Conservation (phyloP, 768 basidiomycete genomes). For the Pulveroboletus sp. region DNA sequence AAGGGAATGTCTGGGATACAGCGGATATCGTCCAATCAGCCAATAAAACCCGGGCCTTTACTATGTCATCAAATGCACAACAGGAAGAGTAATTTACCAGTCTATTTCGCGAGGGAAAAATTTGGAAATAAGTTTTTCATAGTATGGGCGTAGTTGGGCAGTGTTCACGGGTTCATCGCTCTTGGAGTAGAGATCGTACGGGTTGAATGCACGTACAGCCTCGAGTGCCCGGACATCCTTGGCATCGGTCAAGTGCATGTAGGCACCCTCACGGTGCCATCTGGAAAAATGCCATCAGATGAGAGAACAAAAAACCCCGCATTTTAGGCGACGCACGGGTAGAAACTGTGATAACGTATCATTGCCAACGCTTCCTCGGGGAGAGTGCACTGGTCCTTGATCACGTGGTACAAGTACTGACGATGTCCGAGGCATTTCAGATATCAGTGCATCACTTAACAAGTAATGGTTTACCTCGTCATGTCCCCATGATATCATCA, state of each 20-base stretch:
- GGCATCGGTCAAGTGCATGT: conserved; percentile 73
- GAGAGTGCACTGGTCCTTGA: conserved; percentile 78
- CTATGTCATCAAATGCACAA: conserved; percentile 3
- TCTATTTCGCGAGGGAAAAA: conserved; percentile 82
- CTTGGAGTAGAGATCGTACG: conserved; percentile 94
- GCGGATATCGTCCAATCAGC: conserved; percentile 3
- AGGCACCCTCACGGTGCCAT: conserved; percentile 90
- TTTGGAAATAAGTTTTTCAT: conserved; percentile 75
- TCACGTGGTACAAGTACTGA: conserved; percentile 80
- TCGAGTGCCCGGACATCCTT: conserved; percentile 62
- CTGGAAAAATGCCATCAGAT: conserved; percentile 26
- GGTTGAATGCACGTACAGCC: conserved; percentile 87
- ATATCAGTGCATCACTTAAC: neutral
- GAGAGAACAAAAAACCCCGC: neutral
- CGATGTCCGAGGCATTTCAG: conserved; percentile 5
- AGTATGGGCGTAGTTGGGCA: conserved; percentile 75
- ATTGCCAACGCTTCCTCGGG: conserved; percentile 83
- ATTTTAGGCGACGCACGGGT: conserved; percentile 52
- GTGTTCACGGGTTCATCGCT: conserved; percentile 65
- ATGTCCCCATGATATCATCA: conserved; percentile 90
- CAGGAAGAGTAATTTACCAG: conserved; percentile 53
- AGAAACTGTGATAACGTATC: conserved; percentile 95
- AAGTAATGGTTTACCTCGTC: conserved; percentile 63
- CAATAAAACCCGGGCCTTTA: no score
- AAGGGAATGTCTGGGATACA: neutral